Base-by-base conservation (phyloP, 495 filamentous ascomycete genomes). In the Podospora appendiculata region DNA sequence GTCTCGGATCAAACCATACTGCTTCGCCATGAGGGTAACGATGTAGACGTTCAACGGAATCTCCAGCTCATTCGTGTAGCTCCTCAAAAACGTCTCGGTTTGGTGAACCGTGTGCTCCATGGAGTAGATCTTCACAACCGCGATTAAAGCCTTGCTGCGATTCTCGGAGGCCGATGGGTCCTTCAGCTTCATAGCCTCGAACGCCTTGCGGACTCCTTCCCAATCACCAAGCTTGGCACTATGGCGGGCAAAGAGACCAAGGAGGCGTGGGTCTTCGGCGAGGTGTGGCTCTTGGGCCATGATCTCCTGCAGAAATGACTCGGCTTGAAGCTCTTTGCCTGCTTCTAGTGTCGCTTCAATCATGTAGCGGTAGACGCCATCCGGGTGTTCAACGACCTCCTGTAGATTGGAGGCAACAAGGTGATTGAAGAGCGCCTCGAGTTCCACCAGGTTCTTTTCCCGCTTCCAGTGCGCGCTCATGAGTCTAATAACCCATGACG, bases 141-240 rank as follows among this genome's bases (percentile, higher is more conserved):
- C 62, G 1, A 69, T 59, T 48, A 80, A 77, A 10, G 58, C 62
- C 16, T 54, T 38, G 32, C 60, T 59, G 35, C 64, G 67, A 7
- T 57, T 44, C n/a, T 60, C 41, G 11, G 53, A 41, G 12, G 34
- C 46, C 12, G 44, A 41, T n/a, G 40, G n/a, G 36, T 43, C 51
- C 2, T 59, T 16, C 7, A 50, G 4, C 4, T 54, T 50, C 66
- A 77, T 74, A 7, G 46, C 52, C 18, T 51, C 51, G 36, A 79
- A 74, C 8, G 55, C 40, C 13, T 58, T 48, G 17, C 66, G 59
- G 10, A 76, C 75, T 4, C 54, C 65, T 9, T 60, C 58, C 77
- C 77, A 80, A 34, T 79, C 68, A n/a, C 67, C 69, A 13, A 56
- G 52, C 51, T 61, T 64, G 4, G 77, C 77, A 36, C 67, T 54